Base-by-base conservation (phyloP, 2,329 filamentous ascomycete species). In the Beauveria medogensis region DNA sequence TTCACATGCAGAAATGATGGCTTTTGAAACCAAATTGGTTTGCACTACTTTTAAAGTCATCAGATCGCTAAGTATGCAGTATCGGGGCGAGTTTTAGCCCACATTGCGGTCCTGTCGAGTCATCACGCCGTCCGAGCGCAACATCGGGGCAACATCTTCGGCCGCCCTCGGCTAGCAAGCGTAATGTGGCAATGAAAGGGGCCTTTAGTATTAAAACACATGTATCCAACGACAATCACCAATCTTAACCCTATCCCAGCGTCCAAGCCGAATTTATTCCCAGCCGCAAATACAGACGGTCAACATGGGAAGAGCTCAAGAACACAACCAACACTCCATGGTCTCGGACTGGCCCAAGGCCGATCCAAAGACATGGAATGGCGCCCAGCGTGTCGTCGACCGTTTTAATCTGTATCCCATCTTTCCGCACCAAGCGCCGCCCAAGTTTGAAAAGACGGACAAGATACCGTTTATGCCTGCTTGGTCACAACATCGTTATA, bases 121-220 rank as follows among this genome's bases (percentile, higher is more conserved):
- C 20, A 47, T 47, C 44, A 22, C 9, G 24, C 44, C 44, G 44
- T 16, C 22, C 20, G 37, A 54, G 16, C 52, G 37, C 52, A 54
- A 26, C 37, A n/a, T 41, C 52, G 37, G 52, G 52, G 22, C 22
- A 54, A 54, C 26, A 40, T 43, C 16, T 28, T 54, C 37, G 52
- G 37, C 37, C 52, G 20, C 37, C 16, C 14, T 54, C 52, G 52
- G 52, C 37, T 43, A 50, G 10, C 41, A 43, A n/a, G 41, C 43
- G 5, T 14, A 34, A 18, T 16, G 48, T 34, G n/a, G 79, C 87
- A 56, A 92, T 12, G 9, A 12, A 41, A 9, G 22, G 22, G 20
- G 20, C 3, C 7, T 41, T 9, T 3, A n/a, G 5, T 3, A n/a
- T 9, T 10, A 14, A 26, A 53, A 34, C 7, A 24, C 3, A 52